Percentiles rank a stretch among this genome's conserved stretches.
phyloP scores from a whole-genome alignment of 2,329 filamentous ascomycete genomes.

The Fusarium odoratissimum region DNA sequence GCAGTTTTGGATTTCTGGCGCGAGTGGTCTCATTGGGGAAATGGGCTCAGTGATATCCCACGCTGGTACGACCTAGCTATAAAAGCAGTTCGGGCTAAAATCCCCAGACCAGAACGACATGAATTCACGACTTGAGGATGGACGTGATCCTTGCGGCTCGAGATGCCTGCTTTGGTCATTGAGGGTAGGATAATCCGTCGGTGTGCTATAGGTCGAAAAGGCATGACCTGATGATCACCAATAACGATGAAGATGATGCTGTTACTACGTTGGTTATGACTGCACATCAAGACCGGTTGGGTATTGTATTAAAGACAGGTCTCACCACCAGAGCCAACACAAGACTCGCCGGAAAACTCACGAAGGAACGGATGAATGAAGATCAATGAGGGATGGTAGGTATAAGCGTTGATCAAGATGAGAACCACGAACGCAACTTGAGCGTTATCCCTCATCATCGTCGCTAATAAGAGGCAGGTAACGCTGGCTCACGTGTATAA shows the following conservation, averaged over 20 bases:
- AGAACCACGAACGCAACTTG: neutral
- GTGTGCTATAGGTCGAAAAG: neutral
- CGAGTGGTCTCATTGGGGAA: neutral
- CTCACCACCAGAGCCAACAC: neutral
- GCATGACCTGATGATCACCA: neutral
- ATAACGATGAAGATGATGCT: neutral
- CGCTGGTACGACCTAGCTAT: conserved; percentile 13
- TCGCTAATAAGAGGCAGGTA: neutral
- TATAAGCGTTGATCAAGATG: neutral
- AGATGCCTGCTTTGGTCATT: neutral
- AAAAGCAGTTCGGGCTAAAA: conserved; percentile 7
- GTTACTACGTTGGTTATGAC: neutral
- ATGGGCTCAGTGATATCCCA: neutral
- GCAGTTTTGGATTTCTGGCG: conserved; percentile 52
- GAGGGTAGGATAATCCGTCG: neutral
- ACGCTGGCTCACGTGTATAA: neutral
- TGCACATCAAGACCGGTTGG: neutral
- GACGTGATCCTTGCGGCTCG: too few relatives aligned
- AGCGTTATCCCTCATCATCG: neutral
- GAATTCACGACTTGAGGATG: neutral
- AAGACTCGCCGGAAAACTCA: neutral
- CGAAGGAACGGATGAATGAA: neutral
- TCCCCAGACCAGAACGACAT: neutral
- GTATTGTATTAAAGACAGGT: neutral
- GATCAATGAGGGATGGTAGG: neutral